Conservation (phyloP, 192 early-diverging fungal genomes). For the Backusella macrospora region DNA sequence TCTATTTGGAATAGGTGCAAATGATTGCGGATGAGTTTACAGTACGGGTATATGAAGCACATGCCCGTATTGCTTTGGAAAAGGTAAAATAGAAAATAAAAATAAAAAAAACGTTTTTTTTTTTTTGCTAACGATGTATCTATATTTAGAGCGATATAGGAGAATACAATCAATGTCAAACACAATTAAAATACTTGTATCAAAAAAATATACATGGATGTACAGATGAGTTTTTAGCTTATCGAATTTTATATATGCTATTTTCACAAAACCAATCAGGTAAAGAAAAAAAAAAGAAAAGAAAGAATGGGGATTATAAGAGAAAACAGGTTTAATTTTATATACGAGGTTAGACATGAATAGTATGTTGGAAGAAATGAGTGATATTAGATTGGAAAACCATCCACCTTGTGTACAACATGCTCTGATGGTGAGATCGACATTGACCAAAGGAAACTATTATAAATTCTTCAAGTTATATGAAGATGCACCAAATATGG, state of each 20-base stretch:
- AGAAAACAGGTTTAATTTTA: too few species aligned
- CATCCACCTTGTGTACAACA: constrained; percentile 70
- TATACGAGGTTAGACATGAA: constrained; percentile 90
- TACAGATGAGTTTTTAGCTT: constrained; percentile 89
- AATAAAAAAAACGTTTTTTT: not conserved
- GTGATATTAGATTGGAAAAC: constrained; percentile 45
- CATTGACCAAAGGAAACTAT: constrained; percentile 84
- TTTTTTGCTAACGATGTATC: not conserved
- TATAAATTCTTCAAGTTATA: constrained; percentile 85
- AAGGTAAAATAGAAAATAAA: constrained; percentile 53
- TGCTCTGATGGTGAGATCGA: constrained; percentile 81
- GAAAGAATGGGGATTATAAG: too few species aligned
- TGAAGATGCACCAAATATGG: constrained; percentile 80
- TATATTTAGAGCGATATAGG: constrained; percentile 79
- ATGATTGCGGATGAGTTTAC: constrained; percentile 93
- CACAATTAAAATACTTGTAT: constrained; percentile 90
- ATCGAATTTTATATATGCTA: constrained; percentile 90
- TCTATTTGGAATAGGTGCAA: constrained; percentile 73
- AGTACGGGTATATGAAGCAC: constrained; percentile 90
- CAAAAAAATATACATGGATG: constrained; percentile 68
- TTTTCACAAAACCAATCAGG: constrained; percentile 85
- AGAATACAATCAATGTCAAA: constrained; percentile 99
- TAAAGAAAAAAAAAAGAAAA: too few species aligned
- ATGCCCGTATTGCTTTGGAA: constrained; percentile 95
- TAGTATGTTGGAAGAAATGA: constrained; percentile 68